These are phyloP conservation scores for Rhizophagus clarus DNA, from an alignment of 192 early-diverging fungal species.

Conservation along the genomic window DNA sequence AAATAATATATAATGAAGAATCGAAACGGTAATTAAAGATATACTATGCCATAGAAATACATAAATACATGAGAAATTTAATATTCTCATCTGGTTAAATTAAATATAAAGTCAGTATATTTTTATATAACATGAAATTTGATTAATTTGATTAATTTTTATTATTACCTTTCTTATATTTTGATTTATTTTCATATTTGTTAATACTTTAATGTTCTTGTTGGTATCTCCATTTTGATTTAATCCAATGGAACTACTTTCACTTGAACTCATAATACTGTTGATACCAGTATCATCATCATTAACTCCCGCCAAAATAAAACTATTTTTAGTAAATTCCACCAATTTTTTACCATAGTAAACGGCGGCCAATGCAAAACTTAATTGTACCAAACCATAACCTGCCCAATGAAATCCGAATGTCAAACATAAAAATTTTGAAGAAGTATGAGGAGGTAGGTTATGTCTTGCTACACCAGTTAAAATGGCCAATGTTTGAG, in stretches of 20 bases:
- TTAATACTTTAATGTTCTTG: too few species aligned
- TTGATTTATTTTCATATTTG: not conserved
- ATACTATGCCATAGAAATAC: not conserved
- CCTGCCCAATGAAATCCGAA: not conserved
- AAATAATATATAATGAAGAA: not conserved
- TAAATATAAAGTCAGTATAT: not conserved
- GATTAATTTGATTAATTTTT: not conserved
- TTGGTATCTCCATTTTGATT: too few species aligned
- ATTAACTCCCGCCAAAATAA: not conserved
- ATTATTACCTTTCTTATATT: not conserved
- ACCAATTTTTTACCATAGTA: not conserved
- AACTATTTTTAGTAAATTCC: not conserved
- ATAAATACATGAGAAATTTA: not conserved
- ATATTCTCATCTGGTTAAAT: not conserved
- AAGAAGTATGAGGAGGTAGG: not conserved
- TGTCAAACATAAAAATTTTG: not conserved
- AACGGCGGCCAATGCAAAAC: not conserved
- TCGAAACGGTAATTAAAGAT: not conserved
- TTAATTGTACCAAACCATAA: not conserved
- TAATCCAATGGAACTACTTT: not conserved
- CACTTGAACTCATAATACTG: too few species aligned
- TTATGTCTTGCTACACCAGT: not conserved
- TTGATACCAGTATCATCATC: not conserved
- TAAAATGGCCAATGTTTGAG: not conserved
- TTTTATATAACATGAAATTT: too few species aligned